These are phyloP conservation scores for Pestalotiopsis sp. DNA, from an alignment of 2,329 filamentous ascomycete genomes.

Conservation along the genomic window DNA sequence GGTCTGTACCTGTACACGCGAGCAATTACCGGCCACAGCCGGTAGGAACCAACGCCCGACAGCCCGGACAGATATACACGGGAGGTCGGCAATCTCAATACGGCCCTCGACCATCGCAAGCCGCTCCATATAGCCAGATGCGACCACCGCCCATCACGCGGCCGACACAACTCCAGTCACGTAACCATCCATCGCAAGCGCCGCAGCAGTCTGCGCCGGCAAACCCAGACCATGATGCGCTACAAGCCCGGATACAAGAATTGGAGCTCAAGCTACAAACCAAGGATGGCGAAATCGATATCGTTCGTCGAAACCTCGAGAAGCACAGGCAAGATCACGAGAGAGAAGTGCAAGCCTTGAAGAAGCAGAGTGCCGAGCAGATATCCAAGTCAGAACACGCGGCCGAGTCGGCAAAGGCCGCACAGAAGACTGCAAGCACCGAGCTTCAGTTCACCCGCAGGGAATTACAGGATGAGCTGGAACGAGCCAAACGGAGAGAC, in stretches of 20 bases:
- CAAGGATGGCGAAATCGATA: slow-evolving; percentile 73
- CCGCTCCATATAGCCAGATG: slow-evolving; percentile 43
- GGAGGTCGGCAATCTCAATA: slow-evolving; percentile 22
- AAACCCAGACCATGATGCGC: slow-evolving; percentile 43
- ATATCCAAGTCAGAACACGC: slow-evolving; percentile 64
- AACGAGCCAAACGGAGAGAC: slow-evolving; percentile 50
- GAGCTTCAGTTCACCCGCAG: slow-evolving; percentile 74
- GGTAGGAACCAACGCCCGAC: slow-evolving; percentile 16
- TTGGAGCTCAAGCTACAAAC: slow-evolving; percentile 60
- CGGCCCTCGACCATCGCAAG: slow-evolving; percentile 23
- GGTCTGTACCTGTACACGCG: slow-evolving; percentile 23
- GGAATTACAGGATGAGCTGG: slow-evolving; percentile 65
- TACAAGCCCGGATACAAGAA: slow-evolving; percentile 55
- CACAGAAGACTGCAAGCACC: slow-evolving; percentile 66
- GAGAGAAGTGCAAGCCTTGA: slow-evolving; percentile 61
- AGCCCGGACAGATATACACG: slow-evolving; percentile 12
- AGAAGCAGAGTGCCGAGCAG: slow-evolving; percentile 66
- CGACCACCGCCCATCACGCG: slow-evolving; percentile 34
- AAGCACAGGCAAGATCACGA: slow-evolving; percentile 65
- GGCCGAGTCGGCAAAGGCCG: slow-evolving; percentile 65
- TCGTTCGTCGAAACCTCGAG: slow-evolving; percentile 72
- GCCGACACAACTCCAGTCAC: slow-evolving; percentile 31
- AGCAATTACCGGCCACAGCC: slow-evolving; percentile 25
- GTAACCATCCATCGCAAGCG: slow-evolving; percentile 37
- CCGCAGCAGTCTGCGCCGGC: slow-evolving; percentile 23